Base-by-base conservation (phyloP, 441 rosid genomes). In the Macaranga tanarius region DNA sequence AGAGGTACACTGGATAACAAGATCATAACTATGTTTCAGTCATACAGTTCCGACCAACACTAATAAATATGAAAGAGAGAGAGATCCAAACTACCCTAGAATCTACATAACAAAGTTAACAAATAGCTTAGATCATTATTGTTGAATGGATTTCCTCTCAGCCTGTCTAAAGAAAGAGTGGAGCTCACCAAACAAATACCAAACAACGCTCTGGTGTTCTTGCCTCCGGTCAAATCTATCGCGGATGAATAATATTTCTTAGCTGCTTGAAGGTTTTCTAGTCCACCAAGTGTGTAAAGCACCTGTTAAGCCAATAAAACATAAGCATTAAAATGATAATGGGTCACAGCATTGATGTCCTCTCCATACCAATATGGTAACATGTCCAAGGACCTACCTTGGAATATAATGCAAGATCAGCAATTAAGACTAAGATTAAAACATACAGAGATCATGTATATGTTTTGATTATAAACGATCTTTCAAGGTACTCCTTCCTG, bases 211-310 rank as follows among this genome's bases (percentile, higher is more conserved):
- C 96, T 88, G 75, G 87, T 87, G 77, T 91, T 95, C 87, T 91
- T 95, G 76, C 99, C 99, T 38, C 98, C 97, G 0, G 97, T 89
- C 81, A 95, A 80, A 75, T 88, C 92, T 73, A 91, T 79, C 47
- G 98, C 79, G 72, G 97, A 88, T 34, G 98, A 89, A 79, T 90
- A 93, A 79, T 95, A 95, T 79, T 93, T 95, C 87, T 89, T 90
- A 54, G 99, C 97, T 47, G 91, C 82, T 57, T 84, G 85, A 78
- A 90, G 82, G 86, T 90, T 95, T 75, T 95, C 99, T 16, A 88
- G 79, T 75, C 99, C 99, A 55, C 97, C 99, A 6, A 90, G 83
- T 3, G 99, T 95, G 84, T 95, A 95, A 62, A 95, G 91, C 63
- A 95, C 98, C 99, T 93, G 87, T 77, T 64, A 51, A 70, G 63